phyloP scores from a whole-genome alignment of 192 early-diverging fungal species.

The Geranomyces variabilis region DNA sequence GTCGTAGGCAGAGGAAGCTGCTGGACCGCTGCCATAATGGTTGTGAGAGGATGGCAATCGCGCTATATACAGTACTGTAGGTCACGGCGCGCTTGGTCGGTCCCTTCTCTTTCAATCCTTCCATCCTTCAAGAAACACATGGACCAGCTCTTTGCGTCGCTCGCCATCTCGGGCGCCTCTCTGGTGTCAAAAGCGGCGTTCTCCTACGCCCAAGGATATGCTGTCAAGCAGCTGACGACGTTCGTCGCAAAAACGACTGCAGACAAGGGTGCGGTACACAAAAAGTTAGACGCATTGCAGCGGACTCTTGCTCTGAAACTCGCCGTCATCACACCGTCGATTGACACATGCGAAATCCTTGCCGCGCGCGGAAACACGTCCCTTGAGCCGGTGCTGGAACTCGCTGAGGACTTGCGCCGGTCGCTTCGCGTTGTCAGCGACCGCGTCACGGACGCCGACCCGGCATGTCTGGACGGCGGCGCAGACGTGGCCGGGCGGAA shows the following conservation, averaged over 20 bases:
- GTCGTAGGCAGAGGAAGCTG: no score
- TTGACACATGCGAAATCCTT: conserved; percentile 30
- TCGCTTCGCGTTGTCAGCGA: conserved; percentile 1
- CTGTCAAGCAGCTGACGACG: conserved; percentile 23
- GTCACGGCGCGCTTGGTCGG: no score
- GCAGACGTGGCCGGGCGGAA: not conserved
- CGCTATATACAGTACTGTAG: no score
- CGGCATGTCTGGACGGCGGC: not conserved
- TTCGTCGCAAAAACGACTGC: conserved; percentile 22
- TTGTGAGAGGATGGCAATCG: no score
- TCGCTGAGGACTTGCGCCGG: conserved; percentile 10
- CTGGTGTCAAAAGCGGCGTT: conserved; percentile 31
- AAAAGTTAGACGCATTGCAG: conserved; percentile 15
- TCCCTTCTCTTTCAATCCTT: no score
- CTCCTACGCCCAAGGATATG: conserved; percentile 27
- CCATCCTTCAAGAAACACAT: no score
- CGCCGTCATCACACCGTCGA: conserved; percentile 22
- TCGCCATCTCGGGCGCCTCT: conserved; percentile 58
- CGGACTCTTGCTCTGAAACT: conserved; percentile 17
- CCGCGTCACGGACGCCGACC: not conserved
- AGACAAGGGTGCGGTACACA: conserved; percentile 12
- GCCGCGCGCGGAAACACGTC: conserved; percentile 27
- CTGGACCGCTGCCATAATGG: no score
- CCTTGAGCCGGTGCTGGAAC: conserved; percentile 13
- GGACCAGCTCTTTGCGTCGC: conserved; percentile 66